Evolutionary conservation across 2,329 filamentous ascomycete species (phyloP).

Genomic region (Talaromyces sp.): DNA sequence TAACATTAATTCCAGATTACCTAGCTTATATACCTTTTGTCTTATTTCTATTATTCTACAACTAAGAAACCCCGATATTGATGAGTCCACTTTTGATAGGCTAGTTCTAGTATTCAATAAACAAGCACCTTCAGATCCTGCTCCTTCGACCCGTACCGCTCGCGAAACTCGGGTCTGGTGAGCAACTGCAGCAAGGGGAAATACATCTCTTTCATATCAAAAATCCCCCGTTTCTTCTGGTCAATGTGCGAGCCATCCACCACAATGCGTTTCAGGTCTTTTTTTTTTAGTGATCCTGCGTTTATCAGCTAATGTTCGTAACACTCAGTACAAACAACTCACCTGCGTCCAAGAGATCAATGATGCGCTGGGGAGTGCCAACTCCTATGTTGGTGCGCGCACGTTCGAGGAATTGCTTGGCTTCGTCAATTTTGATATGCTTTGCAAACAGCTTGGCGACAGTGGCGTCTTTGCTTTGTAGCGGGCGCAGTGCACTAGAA

Average conservation of each 20-base stretch:
- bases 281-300: conserved; percentile 61
- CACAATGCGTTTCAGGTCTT: conserved; percentile 70
- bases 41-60: too few relatives aligned
- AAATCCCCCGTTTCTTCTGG: conserved; percentile 84
- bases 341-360: conserved; percentile 78
- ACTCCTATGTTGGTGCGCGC: conserved; percentile 74
- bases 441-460: conserved; percentile 96
- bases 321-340: conserved; percentile 9
- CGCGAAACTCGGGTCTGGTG: conserved; percentile 63
- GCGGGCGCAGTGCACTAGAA: conserved; percentile 62
- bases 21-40: too few relatives aligned
- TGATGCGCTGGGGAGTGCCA: conserved; percentile 78
- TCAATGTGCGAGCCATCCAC: conserved; percentile 92
- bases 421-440: conserved; percentile 91
- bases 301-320: background rate
- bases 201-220: conserved; percentile 93
- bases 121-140: conserved; percentile 46
- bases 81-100: background rate
- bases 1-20: too few relatives aligned
- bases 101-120: conserved; percentile 37
- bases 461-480: conserved; percentile 69
- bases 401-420: conserved; percentile 66
- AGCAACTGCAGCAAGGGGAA: conserved; percentile 73
- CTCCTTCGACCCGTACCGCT: conserved; percentile 55
- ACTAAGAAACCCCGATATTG: too few relatives aligned